Evolutionary conservation across 805 yeast species (phyloP).

Genomic region (Metschnikowia koreensis): DNA sequence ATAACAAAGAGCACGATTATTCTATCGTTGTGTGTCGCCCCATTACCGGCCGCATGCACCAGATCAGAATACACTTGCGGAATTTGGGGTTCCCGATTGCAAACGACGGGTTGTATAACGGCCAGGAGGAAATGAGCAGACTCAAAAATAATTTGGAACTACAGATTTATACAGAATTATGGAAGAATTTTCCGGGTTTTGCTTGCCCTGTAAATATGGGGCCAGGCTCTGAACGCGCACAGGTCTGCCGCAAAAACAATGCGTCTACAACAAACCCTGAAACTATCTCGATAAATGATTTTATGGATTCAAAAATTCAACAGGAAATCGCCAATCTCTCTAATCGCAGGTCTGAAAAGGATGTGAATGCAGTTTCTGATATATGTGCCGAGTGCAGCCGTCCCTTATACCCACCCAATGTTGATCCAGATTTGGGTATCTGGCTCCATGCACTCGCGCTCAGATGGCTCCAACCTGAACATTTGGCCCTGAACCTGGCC

Average conservation of each 20-base stretch:
- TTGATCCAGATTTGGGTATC: constrained; percentile 27
- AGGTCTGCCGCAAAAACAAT: background rate
- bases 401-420: constrained; percentile 8
- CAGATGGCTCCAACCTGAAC: constrained; percentile 7
- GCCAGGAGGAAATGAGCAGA: constrained; percentile 1
- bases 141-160: constrained; percentile 10
- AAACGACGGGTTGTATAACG: constrained; percentile 16
- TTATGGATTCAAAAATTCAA: background rate
- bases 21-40: constrained; percentile 51
- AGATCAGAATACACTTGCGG: constrained; percentile 53
- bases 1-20: constrained; percentile 27
- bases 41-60: constrained; percentile 55
- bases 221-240: background rate
- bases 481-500: background rate
- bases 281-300: background rate
- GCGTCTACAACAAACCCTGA: too few species aligned
- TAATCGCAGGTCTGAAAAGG: background rate
- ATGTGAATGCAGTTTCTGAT: background rate
- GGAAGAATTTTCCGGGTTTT: constrained; percentile 6
- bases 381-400: constrained; percentile 16
- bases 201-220: background rate
- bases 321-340: background rate
- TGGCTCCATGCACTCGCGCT: constrained; percentile 51
- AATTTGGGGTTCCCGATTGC: constrained; percentile 34
- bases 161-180: constrained; percentile 4